Evolutionary conservation across 768 basidiomycete genomes (phyloP), one percentile per base, ranked within the genome.

Genomic region (Punctularia strigosozonata): DNA sequence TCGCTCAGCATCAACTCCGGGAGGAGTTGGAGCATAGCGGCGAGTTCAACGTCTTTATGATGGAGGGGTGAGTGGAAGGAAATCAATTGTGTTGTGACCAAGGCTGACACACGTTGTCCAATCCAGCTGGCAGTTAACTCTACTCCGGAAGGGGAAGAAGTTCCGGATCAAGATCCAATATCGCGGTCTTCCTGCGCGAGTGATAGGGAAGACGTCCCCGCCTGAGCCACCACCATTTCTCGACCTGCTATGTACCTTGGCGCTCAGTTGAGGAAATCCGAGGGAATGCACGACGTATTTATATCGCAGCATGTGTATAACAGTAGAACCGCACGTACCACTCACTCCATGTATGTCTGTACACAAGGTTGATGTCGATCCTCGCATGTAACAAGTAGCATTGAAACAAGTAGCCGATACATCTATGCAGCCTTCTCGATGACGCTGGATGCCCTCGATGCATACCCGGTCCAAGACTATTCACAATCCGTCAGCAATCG

Each of bases 391-490:
- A 35, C 23, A 24, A 17, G 8, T 13, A 4, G 14, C 6, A 10
- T 17, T 34, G 3, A 10, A 14, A 26, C 15, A 2, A 38, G 10
- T 31, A 21, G 20, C 17, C 38, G 21, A 8, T 19, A 15, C 15
- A 18, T 19, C 35, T 30, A 41, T 25, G 50, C 45, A 14, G 40
- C 50, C 40, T 77, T 83, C 31, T 68, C 69, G 26, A 95, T 90
- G 43, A 61, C 71, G 58, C 89, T 92, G 38, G 79, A 68, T 12
- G 71, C 50, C 41, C 90, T 68, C 57, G 70, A 63, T 2, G 90
- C 89, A 56, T 95, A 98, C 3, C 94, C 94, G 2, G 86, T 86
- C 94, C 94, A 98, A 21, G 87, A 89, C 91, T 94, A 15, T n/a
- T 14, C 18, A 19, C 1, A 1, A 18, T 7, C 6, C 13, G 40